phyloP scores from a whole-genome alignment of 208 protist species.

The Tritrichomonas musculus region DNA sequence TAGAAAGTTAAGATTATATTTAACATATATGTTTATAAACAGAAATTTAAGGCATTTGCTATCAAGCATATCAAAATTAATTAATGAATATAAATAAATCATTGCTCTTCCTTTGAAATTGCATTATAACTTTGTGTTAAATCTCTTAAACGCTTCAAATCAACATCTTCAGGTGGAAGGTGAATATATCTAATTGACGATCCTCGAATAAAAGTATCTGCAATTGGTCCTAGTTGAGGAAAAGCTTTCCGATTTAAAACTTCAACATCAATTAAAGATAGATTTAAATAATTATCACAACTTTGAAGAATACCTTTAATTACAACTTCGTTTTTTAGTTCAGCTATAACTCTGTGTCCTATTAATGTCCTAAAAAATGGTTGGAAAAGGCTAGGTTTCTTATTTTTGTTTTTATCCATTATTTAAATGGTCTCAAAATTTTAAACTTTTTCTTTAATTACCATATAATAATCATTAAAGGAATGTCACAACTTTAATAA shows the following conservation, averaged over 20 bases:
- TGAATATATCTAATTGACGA: neutral
- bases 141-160: neutral
- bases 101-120: too few species aligned
- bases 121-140: neutral
- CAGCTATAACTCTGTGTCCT: neutral
- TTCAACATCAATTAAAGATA: neutral
- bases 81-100: too few species aligned
- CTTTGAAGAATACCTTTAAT: neutral
- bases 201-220: neutral
- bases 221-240: neutral
- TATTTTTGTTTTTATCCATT: too few species aligned
- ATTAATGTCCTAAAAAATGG: neutral
- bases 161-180: neutral
- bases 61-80: too few species aligned
- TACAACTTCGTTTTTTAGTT: neutral
- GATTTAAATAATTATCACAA: neutral
- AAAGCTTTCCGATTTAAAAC: neutral
- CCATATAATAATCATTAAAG: too few species aligned
- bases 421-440: too few species aligned
- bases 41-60: too few species aligned
- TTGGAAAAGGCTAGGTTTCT: neutral
- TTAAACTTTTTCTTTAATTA: too few species aligned
- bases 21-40: too few species aligned
- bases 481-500: too few species aligned
- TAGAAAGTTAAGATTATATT: too few species aligned